These are phyloP conservation scores for Sphaceloma murrayae DNA, from an alignment of 2,329 filamentous ascomycete species.

Conservation along the genomic window DNA sequence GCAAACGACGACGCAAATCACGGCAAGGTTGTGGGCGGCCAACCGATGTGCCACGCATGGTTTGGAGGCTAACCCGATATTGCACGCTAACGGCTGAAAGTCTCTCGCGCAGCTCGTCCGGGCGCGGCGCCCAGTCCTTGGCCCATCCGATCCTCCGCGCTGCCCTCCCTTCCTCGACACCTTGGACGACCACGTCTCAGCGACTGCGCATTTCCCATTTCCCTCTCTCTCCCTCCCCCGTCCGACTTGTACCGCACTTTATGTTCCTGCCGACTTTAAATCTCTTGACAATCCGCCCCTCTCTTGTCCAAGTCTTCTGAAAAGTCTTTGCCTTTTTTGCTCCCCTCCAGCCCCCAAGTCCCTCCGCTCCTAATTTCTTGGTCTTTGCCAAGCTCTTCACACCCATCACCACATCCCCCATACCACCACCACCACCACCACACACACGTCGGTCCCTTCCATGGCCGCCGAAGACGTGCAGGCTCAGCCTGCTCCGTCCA, in stretches of 20 bases:
- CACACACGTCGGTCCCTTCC: neutral
- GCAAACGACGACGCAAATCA: too few species aligned
- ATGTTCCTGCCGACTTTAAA: too few species aligned
- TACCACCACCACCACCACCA: neutral
- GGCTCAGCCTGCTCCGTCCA: constrained; percentile 2
- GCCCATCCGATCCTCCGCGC: neutral
- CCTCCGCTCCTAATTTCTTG: constrained; percentile 5
- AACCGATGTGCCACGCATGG: too few species aligned
- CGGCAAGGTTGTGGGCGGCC: too few species aligned
- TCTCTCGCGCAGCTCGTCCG: too few species aligned
- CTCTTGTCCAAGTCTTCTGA: neutral
- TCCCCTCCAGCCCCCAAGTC: neutral
- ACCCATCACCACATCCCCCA: too few species aligned
- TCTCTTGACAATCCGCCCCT: neutral
- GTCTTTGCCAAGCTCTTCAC: too few species aligned
- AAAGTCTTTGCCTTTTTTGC: neutral
- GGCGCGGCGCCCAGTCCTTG: too few species aligned
- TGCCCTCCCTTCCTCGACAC: neutral
- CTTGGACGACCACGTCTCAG: too few species aligned
- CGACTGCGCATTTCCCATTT: neutral
- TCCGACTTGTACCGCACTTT: neutral
- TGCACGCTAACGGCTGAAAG: too few species aligned
- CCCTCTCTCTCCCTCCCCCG: neutral
- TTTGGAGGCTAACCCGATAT: too few species aligned
- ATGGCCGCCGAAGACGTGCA: constrained; percentile 15